Evolutionary conservation across 176 grass and related monocot species (phyloP).

Genomic region (Stipa capillata): DNA sequence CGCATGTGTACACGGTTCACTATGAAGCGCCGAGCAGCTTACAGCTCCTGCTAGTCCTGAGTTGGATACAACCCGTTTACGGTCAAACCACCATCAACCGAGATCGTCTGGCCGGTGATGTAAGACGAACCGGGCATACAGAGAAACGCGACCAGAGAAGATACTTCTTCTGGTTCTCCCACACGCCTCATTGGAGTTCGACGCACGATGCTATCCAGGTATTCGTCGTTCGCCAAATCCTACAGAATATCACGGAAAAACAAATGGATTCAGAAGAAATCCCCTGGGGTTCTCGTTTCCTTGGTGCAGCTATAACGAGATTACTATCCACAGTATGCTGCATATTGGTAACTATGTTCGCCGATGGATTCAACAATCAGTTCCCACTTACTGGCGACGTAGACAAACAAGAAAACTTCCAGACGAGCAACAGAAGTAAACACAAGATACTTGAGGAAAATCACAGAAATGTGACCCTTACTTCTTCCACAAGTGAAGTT

Average conservation of each 20-base stretch:
- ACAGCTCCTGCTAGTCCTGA: background rate
- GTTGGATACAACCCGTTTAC: constrained; percentile 61
- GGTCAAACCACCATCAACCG: constrained; percentile 70
- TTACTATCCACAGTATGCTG: background rate
- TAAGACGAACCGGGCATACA: constrained; percentile 74
- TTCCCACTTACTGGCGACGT: background rate
- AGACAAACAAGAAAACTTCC: background rate
- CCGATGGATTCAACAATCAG: background rate
- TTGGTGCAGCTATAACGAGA: background rate
- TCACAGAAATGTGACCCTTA: background rate
- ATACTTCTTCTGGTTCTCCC: constrained; percentile 81
- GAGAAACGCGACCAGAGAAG: constrained; percentile 65
- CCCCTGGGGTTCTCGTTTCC: background rate
- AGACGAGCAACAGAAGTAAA: background rate
- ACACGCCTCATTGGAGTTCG: constrained; percentile 65
- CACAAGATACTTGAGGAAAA: background rate
- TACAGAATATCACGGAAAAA: background rate
- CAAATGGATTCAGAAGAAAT: background rate
- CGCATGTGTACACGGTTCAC: no score
- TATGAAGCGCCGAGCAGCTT: background rate
- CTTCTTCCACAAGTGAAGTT: constrained; percentile 60
- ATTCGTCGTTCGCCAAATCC: constrained; percentile 51
- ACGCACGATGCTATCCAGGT: constrained; percentile 23
- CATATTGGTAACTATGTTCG: background rate
- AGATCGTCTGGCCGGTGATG: constrained; percentile 65